Percentiles rank a stretch among this genome's conserved stretches.
Conservation (phyloP, 2,329 filamentous ascomycete genomes). For the Moelleriella libera region DNA sequence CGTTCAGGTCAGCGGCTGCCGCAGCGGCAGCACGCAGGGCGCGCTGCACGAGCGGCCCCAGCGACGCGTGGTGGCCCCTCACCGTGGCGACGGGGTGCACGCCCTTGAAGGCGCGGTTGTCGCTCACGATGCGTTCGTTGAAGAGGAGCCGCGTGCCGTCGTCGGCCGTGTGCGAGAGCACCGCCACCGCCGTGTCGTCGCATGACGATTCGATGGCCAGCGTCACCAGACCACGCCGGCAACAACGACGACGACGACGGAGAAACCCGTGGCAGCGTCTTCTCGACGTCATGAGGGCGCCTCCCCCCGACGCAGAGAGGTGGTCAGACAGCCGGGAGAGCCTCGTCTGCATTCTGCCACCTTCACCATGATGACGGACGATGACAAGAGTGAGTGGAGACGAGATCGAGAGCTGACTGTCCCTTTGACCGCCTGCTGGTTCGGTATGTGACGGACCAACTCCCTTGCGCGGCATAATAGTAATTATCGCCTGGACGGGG, state of each 20-base stretch:
- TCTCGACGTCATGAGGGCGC: no score
- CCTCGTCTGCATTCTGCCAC: no score
- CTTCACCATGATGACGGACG: no score
- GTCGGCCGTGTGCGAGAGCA: slow-evolving; percentile 46
- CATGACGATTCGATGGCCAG: slow-evolving; percentile 76
- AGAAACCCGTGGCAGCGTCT: no score
- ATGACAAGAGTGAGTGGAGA: no score
- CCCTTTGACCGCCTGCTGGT: no score
- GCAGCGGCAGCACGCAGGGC: slow-evolving; percentile 31
- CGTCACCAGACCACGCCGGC: slow-evolving; percentile 21
- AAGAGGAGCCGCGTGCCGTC: slow-evolving; percentile 49
- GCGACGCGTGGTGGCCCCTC: slow-evolving; percentile 56
- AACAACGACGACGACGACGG: neutral
- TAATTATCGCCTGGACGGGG: no score
- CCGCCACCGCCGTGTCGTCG: slow-evolving; percentile 83
- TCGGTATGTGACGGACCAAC: no score
- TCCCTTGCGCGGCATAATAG: no score
- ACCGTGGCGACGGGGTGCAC: slow-evolving; percentile 69
- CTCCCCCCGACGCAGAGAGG: no score
- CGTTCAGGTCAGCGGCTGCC: slow-evolving; percentile 22
- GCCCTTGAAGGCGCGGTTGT: slow-evolving; percentile 61
- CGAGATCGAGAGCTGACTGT: no score
- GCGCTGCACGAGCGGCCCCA: slow-evolving; percentile 53
- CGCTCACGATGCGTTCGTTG: slow-evolving; percentile 68
- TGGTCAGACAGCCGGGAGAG: no score